Evolutionary conservation across 148 eudicot genomes (phyloP).

Genomic region (Persicaria tinctoria): DNA sequence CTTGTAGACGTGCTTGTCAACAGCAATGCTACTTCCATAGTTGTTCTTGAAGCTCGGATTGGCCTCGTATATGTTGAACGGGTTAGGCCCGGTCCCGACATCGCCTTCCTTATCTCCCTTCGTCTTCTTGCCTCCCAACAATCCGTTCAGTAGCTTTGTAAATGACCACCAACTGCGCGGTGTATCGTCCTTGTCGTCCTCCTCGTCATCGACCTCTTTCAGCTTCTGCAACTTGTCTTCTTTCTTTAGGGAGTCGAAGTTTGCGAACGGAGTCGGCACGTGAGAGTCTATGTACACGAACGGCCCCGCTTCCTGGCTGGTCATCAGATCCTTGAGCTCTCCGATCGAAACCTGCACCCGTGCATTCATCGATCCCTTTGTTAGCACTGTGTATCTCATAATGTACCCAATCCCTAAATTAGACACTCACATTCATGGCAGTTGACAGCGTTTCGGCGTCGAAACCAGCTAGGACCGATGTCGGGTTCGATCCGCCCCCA

Average conservation of each 20-base stretch:
- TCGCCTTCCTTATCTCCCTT: conserved; percentile 16
- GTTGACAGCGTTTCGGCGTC: conserved; percentile 51
- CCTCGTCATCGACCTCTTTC: conserved; percentile 17
- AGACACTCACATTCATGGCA: conserved; percentile 62
- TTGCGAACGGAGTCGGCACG: conserved; percentile 46
- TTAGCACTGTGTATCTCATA: too few species aligned
- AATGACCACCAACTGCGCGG: conserved; percentile 28
- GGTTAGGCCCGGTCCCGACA: conserved; percentile 25
- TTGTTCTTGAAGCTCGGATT: conserved; percentile 53
- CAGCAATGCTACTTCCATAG: conserved; percentile 66
- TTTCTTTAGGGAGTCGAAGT: conserved; percentile 34
- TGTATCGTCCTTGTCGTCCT: conserved; percentile 12
- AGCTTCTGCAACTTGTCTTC: conserved; percentile 38
- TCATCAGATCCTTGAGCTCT: conserved; percentile 40
- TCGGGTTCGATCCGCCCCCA: conserved; percentile 73
- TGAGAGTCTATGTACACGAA: conserved; percentile 47
- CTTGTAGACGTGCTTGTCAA: conserved; percentile 44
- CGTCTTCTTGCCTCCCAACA: conserved; percentile 30
- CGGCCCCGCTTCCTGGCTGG: conserved; percentile 48
- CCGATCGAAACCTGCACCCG: conserved; percentile 43
- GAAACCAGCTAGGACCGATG: conserved; percentile 69
- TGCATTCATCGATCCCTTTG: neutral
- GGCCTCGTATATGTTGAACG: conserved; percentile 53
- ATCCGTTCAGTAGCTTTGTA: conserved; percentile 29
- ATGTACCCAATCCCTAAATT: neutral